Evolutionary conservation across 441 rosid genomes (phyloP).

Genomic region (Theobroma grandiflorum): DNA sequence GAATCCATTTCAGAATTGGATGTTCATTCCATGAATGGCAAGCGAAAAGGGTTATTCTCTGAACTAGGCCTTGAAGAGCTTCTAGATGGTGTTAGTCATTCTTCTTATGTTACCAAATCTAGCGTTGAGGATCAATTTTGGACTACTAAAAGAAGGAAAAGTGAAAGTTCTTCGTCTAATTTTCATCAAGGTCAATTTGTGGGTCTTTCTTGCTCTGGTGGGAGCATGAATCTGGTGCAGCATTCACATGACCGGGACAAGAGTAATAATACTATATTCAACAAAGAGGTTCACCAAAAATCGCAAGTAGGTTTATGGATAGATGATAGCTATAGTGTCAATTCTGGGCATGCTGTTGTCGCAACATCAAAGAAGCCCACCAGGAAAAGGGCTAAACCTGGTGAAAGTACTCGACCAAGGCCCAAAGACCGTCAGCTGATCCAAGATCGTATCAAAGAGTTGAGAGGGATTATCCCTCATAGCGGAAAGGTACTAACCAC

Average conservation of each 20-base stretch:
- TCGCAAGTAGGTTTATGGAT: conserved; percentile 73
- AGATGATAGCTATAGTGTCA: conserved; percentile 76
- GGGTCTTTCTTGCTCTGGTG: conserved; percentile 43
- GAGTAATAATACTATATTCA: conserved; percentile 28
- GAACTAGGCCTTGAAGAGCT: conserved; percentile 74
- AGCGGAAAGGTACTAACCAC: conserved; percentile 71
- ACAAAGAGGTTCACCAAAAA: conserved; percentile 45
- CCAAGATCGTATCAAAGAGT: conserved; percentile 90
- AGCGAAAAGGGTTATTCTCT: conserved; percentile 73
- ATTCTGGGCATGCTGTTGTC: conserved; percentile 45
- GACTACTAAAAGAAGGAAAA: conserved; percentile 58
- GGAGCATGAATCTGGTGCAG: conserved; percentile 37
- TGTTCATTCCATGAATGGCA: conserved; percentile 37
- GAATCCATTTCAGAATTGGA: conserved; percentile 48
- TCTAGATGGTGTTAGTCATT: conserved; percentile 51
- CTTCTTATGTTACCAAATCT: conserved; percentile 37
- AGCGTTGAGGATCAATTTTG: conserved; percentile 47
- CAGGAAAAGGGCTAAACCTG: conserved; percentile 81
- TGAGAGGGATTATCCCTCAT: conserved; percentile 85
- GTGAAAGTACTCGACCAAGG: conserved; percentile 87
- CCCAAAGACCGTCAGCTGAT: conserved; percentile 98
- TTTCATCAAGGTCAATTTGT: conserved; percentile 41
- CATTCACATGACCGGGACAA: conserved; percentile 33
- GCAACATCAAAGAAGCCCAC: conserved; percentile 52
- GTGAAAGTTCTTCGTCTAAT: conserved; percentile 50